Evolutionary conservation across 1,284 basidiomycete genomes (phyloP), one percentile per base, ranked within the genome.

Genomic region (Rhizoctonia solani): DNA sequence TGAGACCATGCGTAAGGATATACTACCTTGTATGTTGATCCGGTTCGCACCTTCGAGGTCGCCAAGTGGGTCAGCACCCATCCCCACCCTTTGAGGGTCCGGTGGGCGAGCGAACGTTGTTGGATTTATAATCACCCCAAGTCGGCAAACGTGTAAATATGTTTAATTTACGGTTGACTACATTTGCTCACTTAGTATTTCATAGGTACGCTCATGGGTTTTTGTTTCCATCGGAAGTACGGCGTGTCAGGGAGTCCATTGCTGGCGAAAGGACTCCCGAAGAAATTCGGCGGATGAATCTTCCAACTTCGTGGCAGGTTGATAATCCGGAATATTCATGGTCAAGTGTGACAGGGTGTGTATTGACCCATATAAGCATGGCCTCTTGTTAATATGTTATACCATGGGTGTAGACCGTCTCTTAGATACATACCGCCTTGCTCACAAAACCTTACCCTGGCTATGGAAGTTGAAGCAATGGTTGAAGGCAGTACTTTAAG

Each of bases 41-140:
- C 37, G 37, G 16, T 29, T 5, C 14, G 21, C 44, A 16, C n/a
- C 11, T 44, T 56, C 23, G 37, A 58, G 41, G 41, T 58, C 16
- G 87, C 93, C 2, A 90, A 88, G 72, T 98, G 96, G 96, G 93
- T 98, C 84, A 83, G 84, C 32, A 75, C 87, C 67, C 95, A 98
- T 78, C 95, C 95, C 0, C 85, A 87, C 52, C 85, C 88, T 11
- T 79, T 83, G 41, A 83, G 88, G 71, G 86, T 99, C 41, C 85
- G 92, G 61, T 98, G 94, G 94, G 83, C 85, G 27, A 90, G 91
- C 72, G 95, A 99, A 75, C 85, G 88, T 29, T 98, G 95, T 77
- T 97, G 93, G 92, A 93, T 99, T 72, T 98, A 99, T 77, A 95
- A 99, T 76, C 95, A 98, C 77, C 96, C 96, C 0, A 89, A 93